Conservation (phyloP, 1,284 basidiomycete genomes). For the Omphalotus olearius region DNA sequence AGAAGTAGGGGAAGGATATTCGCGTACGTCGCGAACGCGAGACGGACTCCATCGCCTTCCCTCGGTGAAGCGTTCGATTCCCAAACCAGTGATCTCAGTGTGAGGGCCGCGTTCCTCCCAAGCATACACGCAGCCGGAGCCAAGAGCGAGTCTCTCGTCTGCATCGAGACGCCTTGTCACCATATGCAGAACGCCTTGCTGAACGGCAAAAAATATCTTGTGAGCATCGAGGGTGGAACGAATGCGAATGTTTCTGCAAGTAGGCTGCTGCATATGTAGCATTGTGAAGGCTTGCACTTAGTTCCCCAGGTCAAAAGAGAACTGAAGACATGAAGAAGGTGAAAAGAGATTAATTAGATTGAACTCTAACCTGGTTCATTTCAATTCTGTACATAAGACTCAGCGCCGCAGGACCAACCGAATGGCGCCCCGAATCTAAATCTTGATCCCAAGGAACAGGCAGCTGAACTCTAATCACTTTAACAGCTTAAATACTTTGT, state of each 20-base stretch:
- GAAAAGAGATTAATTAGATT: too few species aligned
- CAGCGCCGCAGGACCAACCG: too few species aligned
- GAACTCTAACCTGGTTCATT: too few species aligned
- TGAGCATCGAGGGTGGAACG: conserved; percentile 75
- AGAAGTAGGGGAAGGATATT: conserved; percentile 8
- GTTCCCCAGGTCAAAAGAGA: too few species aligned
- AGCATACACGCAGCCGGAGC: conserved; percentile 73
- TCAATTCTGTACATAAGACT: too few species aligned
- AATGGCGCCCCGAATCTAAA: too few species aligned
- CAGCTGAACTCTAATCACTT: too few species aligned
- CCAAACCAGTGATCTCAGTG: conserved; percentile 70
- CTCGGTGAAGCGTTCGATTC: conserved; percentile 76
- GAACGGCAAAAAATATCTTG: conserved; percentile 74
- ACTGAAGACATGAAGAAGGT: too few species aligned
- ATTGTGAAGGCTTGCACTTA: conserved; percentile 1
- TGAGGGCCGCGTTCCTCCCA: conserved; percentile 82
- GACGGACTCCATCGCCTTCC: conserved; percentile 76
- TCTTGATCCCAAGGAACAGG: too few species aligned
- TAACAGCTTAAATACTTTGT: too few species aligned
- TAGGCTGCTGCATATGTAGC: conserved; percentile 59
- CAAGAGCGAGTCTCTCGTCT: conserved; percentile 61
- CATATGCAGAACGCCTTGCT: conserved; percentile 61
- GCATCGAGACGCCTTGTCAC: conserved; percentile 75
- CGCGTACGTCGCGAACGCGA: conserved; percentile 69
- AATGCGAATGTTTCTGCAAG: conserved; percentile 66